Evolutionary conservation across 2,329 filamentous ascomycete genomes (phyloP).

Genomic region (Geoglossum cookeanum): DNA sequence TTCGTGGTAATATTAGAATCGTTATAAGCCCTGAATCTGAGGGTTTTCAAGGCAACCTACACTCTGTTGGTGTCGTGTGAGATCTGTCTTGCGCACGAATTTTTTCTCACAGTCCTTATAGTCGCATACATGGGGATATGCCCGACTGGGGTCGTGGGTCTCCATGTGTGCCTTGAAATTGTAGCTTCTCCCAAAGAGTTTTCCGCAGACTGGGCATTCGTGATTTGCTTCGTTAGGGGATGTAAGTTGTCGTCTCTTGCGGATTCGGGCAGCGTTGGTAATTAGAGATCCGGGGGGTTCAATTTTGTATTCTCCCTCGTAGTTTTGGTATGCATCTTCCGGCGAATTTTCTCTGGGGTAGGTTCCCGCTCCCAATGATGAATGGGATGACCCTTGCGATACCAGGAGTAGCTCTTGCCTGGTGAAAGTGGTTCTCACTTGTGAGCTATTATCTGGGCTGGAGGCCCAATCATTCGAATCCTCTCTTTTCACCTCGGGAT

Average conservation of each 20-base stretch:
- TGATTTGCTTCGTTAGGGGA: constrained; percentile 52
- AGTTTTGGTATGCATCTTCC: not conserved
- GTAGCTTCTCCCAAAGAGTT: constrained; percentile 64
- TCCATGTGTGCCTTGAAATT: constrained; percentile 78
- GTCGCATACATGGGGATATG: constrained; percentile 51
- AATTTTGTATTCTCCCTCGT: not conserved
- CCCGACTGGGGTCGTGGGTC: constrained; percentile 56
- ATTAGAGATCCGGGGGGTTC: constrained; percentile 8
- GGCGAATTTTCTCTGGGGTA: not conserved
- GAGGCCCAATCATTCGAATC: constrained; percentile 1
- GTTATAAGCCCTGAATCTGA: constrained; percentile 38
- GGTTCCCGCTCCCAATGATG: not conserved
- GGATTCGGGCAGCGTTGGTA: constrained; percentile 6
- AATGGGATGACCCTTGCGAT: not conserved
- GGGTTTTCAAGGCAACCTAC: constrained; percentile 23
- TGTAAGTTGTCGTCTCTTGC: constrained; percentile 24
- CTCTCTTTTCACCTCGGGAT: not conserved
- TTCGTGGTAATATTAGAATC: constrained; percentile 33
- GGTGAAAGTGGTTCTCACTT: not conserved
- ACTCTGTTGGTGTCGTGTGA: constrained; percentile 35
- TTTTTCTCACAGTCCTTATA: constrained; percentile 47
- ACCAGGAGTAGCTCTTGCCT: not conserved
- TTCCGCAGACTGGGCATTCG: constrained; percentile 55
- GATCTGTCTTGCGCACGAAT: constrained; percentile 69
- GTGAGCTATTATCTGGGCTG: not conserved